Base-by-base conservation (phyloP, 169 alveolate species). In the Plasmodium malariae region DNA sequence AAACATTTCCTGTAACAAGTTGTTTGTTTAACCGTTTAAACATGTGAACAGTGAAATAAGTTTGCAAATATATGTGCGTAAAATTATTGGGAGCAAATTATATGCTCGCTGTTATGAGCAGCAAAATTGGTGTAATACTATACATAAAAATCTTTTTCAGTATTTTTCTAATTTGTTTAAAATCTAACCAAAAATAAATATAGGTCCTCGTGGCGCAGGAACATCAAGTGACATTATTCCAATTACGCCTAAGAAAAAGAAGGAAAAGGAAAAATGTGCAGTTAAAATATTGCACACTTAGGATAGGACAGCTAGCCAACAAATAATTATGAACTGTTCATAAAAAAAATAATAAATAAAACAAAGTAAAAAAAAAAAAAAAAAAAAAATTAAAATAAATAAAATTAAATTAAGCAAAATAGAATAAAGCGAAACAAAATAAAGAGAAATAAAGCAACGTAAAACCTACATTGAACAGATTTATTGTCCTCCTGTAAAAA, bases 181-280 rank as follows among this genome's bases (percentile, higher is more conserved):
- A n/a, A n/a, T n/a, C n/a, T n/a, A n/a, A 55, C 97, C 97, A 55
- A 95, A 92, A 36, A 95, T 96, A 76, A 95, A 94, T 49, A 95
- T 89, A 17, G 97, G 97, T 24, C 96, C 96, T 54, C 94, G 94
- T 19, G 96, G 96, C 34, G 93, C 72, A n/a, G 97, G 97, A 59
- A 95, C 85, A 57, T 95, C 97, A 73, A 95, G 88, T 43, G 97
- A 85, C 89, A 95, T 92, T 17, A 93, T 90, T 36, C 97, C 97
- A 34, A 95, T 65, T 5, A 89, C 89, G 74, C 97, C 95, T 69
- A 30, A 37, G 26, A 14, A 67, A 68, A 48, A 4, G 51, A 9
- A 30, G 28, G 17, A 57, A 12, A 28, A 21, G 57, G n/a, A n/a
- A n/a, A n/a, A n/a, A n/a, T n/a, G n/a, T n/a, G n/a, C n/a, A n/a